A percentile compares a stretch with the other conserved stretches of the same genome.
phyloP scores from a whole-genome alignment of 75 land plant genomes.

The Pinus taeda region DNA sequence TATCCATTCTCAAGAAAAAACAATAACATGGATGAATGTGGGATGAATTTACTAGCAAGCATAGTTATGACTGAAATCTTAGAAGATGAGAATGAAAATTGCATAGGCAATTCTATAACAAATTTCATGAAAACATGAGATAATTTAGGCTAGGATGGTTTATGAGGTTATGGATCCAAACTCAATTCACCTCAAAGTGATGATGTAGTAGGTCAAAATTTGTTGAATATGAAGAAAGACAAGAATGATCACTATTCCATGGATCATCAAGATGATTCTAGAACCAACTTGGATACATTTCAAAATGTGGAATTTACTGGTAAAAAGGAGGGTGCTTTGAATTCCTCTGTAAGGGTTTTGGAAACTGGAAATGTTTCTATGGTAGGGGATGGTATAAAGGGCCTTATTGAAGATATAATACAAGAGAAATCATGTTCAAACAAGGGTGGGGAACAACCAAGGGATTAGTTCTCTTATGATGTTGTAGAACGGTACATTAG shows the following conservation, averaged over 20 bases:
- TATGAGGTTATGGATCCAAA: neutral
- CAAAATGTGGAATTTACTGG: neutral
- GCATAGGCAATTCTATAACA: neutral
- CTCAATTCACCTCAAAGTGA: neutral
- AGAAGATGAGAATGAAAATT: neutral
- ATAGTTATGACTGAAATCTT: slow-evolving; percentile 76
- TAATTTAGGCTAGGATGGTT: neutral
- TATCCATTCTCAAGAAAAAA: slow-evolving; percentile 36
- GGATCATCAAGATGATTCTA: too few relatives aligned
- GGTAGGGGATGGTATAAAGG: neutral
- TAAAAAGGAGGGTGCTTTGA: neutral
- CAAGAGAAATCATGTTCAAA: neutral
- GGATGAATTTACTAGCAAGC: slow-evolving; percentile 94
- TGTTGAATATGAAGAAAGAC: neutral
- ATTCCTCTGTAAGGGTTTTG: neutral
- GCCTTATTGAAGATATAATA: neutral
- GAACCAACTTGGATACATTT: too few relatives aligned
- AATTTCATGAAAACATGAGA: slow-evolving; percentile 8
- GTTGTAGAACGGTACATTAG: neutral
- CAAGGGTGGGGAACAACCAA: neutral
- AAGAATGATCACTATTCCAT: neutral
- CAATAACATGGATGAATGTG: slow-evolving; percentile 58
- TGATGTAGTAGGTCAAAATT: neutral
- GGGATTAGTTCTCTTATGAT: neutral
- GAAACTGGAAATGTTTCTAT: neutral